phyloP scores from a whole-genome alignment of 345 rosid genomes.

The Xanthoceras sorbifolium region DNA sequence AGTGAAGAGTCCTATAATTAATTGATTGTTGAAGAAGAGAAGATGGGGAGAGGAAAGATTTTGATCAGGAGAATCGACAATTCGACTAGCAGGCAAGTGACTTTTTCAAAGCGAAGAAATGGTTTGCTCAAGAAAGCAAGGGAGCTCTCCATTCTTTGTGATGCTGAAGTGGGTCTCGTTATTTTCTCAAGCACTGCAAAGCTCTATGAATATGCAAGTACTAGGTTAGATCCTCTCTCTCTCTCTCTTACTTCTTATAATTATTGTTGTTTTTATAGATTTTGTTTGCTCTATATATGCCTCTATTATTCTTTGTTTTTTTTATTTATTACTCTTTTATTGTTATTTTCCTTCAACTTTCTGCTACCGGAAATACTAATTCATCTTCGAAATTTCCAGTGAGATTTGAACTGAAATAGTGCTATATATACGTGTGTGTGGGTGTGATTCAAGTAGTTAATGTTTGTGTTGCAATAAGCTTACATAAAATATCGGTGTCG shows the following conservation, averaged over 20 bases:
- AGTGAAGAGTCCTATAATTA: neutral
- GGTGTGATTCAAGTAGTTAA: neutral
- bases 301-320: neutral
- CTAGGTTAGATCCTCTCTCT: slow-evolving; percentile 38
- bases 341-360: neutral
- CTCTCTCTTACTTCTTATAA: neutral
- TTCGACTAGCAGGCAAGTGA: slow-evolving; percentile 58
- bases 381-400: neutral
- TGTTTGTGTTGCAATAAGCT: neutral
- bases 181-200: slow-evolving; percentile 57
- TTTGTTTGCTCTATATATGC: neutral
- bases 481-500: slow-evolving; percentile 14
- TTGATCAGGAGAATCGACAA: slow-evolving; percentile 56
- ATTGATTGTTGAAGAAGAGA: neutral
- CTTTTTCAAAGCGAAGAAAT: slow-evolving; percentile 54
- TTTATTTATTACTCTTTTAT: too few relatives aligned
- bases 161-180: slow-evolving; percentile 52
- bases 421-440: neutral
- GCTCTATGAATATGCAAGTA: slow-evolving; percentile 53
- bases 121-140: slow-evolving; percentile 54
- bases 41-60: slow-evolving; percentile 70
- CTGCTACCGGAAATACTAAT: neutral
- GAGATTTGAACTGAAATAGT: neutral
- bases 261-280: neutral
- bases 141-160: slow-evolving; percentile 58